These are phyloP conservation scores for Cetradonia linearis DNA, from an alignment of 495 filamentous ascomycete species.

Conservation along the genomic window DNA sequence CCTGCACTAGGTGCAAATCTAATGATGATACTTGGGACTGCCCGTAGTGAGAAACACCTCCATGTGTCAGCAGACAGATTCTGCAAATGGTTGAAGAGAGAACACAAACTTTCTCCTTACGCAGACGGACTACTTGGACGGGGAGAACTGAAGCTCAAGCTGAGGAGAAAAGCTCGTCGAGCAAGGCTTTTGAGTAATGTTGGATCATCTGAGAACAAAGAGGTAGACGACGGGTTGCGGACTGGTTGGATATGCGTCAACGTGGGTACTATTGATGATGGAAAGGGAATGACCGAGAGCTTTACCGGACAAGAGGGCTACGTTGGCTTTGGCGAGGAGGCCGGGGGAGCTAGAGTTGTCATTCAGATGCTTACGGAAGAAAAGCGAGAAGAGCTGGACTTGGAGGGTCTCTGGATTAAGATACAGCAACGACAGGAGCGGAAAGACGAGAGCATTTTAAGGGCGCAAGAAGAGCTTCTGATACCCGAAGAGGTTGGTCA, in stretches of 20 bases:
- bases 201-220: conserved; percentile 40
- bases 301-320: conserved; percentile 35
- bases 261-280: conserved; percentile 55
- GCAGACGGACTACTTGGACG: conserved; percentile 84
- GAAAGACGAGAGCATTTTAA: conserved; percentile 27
- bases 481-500: conserved; percentile 22
- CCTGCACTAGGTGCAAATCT: conserved; percentile 78
- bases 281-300: conserved; percentile 33
- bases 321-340: conserved; percentile 63
- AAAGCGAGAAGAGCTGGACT: conserved; percentile 69
- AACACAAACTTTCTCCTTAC: conserved; percentile 57
- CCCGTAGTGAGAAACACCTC: conserved; percentile 84
- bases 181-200: conserved; percentile 60
- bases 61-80: conserved; percentile 85
- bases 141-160: conserved; percentile 80
- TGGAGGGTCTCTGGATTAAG: conserved; percentile 70
- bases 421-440: conserved; percentile 37
- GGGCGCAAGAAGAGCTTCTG: conserved; percentile 24
- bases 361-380: conserved; percentile 85
- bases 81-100: conserved; percentile 71
- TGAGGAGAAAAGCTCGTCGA: conserved; percentile 67
- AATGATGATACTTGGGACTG: conserved; percentile 88
- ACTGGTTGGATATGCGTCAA: conserved; percentile 97
- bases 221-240: conserved; percentile 63
- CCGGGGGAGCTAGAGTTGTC: conserved; percentile 55